phyloP scores from a whole-genome alignment of 2,329 filamentous ascomycete genomes.

The Zasmidium cellare region DNA sequence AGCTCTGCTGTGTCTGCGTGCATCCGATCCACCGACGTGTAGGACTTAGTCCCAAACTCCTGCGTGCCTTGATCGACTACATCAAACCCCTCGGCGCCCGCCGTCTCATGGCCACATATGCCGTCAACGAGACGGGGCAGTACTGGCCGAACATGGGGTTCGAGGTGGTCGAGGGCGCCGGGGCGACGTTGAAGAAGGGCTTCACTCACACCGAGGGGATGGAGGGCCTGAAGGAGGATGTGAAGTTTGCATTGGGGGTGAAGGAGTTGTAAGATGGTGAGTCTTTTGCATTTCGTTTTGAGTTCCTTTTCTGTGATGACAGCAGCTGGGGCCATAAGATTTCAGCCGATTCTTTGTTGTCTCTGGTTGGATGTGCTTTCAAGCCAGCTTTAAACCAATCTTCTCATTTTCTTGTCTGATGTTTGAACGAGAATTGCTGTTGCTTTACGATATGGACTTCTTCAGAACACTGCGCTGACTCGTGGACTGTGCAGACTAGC shows the following conservation, averaged over 20 bases:
- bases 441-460: no score
- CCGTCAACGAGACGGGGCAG: slow-evolving; percentile 23
- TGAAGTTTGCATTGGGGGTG: slow-evolving; percentile 23
- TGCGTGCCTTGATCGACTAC: slow-evolving; percentile 12
- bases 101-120: slow-evolving; percentile 21
- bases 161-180: slow-evolving; percentile 16
- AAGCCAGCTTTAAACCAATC: slow-evolving; percentile 32
- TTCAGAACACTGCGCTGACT: no score
- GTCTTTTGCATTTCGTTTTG: not conserved
- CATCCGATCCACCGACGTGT: slow-evolving; percentile 17
- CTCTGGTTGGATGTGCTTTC: slow-evolving; percentile 33
- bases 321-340: slow-evolving; percentile 36
- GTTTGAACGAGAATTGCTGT: not conserved
- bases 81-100: slow-evolving; percentile 19
- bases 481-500: not conserved
- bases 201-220: slow-evolving; percentile 21
- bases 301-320: slow-evolving; percentile 20
- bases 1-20: slow-evolving; percentile 30
- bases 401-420: slow-evolving; percentile 29
- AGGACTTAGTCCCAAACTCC: slow-evolving; percentile 18
- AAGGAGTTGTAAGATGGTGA: slow-evolving; percentile 9
- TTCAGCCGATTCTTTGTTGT: slow-evolving; percentile 19
- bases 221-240: slow-evolving; percentile 22
- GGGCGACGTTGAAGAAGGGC: slow-evolving; percentile 25
- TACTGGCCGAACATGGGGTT: slow-evolving; percentile 28